Evolutionary conservation across 2,329 filamentous ascomycete species (phyloP).

Genomic region (Claviceps fusiformis): DNA sequence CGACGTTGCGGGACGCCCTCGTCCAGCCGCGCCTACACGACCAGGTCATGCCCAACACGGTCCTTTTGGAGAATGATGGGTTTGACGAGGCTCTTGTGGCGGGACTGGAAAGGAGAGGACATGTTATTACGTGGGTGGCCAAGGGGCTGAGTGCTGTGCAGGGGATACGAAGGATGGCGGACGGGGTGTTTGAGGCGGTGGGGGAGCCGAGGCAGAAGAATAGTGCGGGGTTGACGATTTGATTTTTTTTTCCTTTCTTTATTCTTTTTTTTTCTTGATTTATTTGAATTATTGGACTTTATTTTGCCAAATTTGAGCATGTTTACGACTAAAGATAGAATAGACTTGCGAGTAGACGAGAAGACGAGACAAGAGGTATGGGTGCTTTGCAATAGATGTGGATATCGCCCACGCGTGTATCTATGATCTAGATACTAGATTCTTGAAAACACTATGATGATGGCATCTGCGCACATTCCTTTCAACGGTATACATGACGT

Average conservation of each 20-base stretch:
- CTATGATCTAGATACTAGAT: too few species aligned
- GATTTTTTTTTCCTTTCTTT: conserved; percentile 4
- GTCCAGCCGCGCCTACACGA: conserved; percentile 61
- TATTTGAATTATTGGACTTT: too few species aligned
- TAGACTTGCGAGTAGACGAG: too few species aligned
- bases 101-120: conserved; percentile 49
- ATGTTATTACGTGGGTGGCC: conserved; percentile 58
- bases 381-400: too few species aligned
- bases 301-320: too few species aligned
- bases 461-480: too few species aligned
- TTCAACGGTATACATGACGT: too few species aligned
- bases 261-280: too few species aligned
- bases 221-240: conserved; percentile 47
- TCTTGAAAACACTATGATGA: too few species aligned
- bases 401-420: too few species aligned
- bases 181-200: conserved; percentile 65
- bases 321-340: too few species aligned
- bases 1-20: conserved; percentile 49
- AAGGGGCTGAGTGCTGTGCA: conserved; percentile 57
- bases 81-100: conserved; percentile 53
- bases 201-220: conserved; percentile 62
- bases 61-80: conserved; percentile 48
- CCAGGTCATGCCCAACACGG: conserved; percentile 60
- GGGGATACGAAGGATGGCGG: conserved; percentile 43
- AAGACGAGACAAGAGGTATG: not conserved